A percentile compares a stretch with the other conserved stretches of the same genome.
These are phyloP conservation scores for Abrus pulchellus DNA, from an alignment of 306 rosid genomes.

Conservation along the genomic window DNA sequence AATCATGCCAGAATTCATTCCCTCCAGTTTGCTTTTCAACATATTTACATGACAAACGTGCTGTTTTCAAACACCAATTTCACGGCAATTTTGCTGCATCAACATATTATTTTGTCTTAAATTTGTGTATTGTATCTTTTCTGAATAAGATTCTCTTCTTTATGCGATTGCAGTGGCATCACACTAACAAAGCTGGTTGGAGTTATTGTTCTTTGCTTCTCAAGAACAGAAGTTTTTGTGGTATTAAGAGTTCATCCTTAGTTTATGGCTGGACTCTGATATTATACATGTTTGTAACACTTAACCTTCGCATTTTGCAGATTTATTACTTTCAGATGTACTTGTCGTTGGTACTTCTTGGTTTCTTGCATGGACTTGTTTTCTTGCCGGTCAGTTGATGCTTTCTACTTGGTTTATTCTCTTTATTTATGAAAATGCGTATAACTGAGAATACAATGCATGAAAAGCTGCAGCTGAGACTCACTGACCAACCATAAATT, in stretches of 20 bases:
- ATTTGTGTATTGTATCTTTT: constrained; percentile 16
- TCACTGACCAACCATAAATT: neutral
- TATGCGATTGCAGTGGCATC: constrained; percentile 78
- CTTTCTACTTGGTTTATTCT: neutral
- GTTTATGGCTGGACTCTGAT: constrained; percentile 7
- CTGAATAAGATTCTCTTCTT: constrained; percentile 30
- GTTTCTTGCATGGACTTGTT: constrained; percentile 96
- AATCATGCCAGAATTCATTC: constrained; percentile 1
- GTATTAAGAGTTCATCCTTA: constrained; percentile 57
- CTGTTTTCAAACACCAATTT: constrained; percentile 31
- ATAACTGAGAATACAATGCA: neutral
- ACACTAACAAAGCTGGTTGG: constrained; percentile 96
- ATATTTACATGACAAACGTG: constrained; percentile 14
- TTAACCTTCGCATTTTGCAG: constrained; percentile 59
- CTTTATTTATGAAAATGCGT: constrained; percentile 31
- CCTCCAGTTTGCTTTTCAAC: constrained; percentile 38
- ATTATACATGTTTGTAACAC: constrained; percentile 1
- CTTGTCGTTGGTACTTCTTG: constrained; percentile 91
- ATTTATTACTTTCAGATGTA: constrained; percentile 98
- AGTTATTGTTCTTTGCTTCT: constrained; percentile 94
- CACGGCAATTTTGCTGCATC: constrained; percentile 29
- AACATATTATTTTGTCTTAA: constrained; percentile 21
- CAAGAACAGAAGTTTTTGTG: constrained; percentile 98
- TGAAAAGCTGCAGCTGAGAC: constrained; percentile 1
- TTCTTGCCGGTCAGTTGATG: constrained; percentile 84